Percentiles rank a stretch among this genome's conserved stretches.
phyloP scores from a whole-genome alignment of 2,329 filamentous ascomycete genomes.

The Alternaria sp. region DNA sequence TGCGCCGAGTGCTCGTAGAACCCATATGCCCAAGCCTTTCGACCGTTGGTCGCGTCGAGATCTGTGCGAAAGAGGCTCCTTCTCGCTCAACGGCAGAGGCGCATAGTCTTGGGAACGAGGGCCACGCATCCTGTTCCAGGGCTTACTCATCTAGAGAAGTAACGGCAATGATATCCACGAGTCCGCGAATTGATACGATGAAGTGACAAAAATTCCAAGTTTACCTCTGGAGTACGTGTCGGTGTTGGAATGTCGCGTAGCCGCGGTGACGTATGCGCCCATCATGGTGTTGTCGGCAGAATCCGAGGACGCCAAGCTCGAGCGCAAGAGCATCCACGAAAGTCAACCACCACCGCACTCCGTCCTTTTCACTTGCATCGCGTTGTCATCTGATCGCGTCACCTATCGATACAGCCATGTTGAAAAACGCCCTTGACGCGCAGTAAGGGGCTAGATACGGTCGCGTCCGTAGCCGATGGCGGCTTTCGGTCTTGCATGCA shows the following conservation, averaged over 20 bases:
- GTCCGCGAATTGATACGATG: neutral
- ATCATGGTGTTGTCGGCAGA: neutral
- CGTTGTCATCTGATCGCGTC: slow-evolving; percentile 5
- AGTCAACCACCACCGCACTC: neutral
- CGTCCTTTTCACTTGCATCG: neutral
- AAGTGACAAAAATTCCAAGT: neutral
- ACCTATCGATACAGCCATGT: neutral
- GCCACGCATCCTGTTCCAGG: slow-evolving; percentile 43
- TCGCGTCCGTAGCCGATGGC: neutral
- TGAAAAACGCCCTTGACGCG: slow-evolving; percentile 9
- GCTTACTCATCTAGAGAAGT: slow-evolving; percentile 26
- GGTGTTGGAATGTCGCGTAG: neutral
- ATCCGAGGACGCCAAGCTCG: neutral
- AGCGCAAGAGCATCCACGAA: slow-evolving; percentile 1
- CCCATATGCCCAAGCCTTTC: slow-evolving; percentile 20
- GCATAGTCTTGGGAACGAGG: slow-evolving; percentile 34
- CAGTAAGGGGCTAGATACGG: too few species aligned
- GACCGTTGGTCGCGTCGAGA: slow-evolving; percentile 21
- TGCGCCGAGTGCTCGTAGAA: slow-evolving; percentile 27
- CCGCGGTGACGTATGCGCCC: neutral
- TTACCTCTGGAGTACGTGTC: neutral
- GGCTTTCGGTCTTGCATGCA: slow-evolving; percentile 2
- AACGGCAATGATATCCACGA: neutral
- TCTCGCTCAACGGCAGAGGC: slow-evolving; percentile 42
- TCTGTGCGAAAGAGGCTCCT: slow-evolving; percentile 32